These are phyloP conservation scores for Lipomyces japonicus DNA, from an alignment of 805 yeast genomes.

Conservation along the genomic window DNA sequence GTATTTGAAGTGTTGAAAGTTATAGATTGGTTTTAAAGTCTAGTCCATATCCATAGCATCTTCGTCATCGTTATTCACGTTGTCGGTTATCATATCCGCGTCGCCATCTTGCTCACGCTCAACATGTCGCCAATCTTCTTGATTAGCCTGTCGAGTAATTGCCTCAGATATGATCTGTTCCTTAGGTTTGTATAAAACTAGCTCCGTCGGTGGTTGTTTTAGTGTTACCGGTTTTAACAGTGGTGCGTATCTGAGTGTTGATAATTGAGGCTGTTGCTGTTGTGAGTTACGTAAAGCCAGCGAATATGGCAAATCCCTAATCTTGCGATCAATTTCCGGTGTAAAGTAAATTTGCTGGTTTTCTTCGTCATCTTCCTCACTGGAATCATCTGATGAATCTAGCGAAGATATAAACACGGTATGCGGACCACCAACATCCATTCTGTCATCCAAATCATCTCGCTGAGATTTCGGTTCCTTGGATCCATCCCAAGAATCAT, in stretches of 20 bases:
- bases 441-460: slow-evolving; percentile 11
- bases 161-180: slow-evolving; percentile 26
- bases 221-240: slow-evolving; percentile 5
- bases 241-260: slow-evolving; percentile 5
- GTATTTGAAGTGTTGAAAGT: background rate
- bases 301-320: slow-evolving; percentile 21
- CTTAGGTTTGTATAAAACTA: slow-evolving; percentile 22
- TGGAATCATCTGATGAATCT: slow-evolving; percentile 7
- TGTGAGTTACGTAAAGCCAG: slow-evolving; percentile 7
- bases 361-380: slow-evolving; percentile 10
- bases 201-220: slow-evolving; percentile 7
- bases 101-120: background rate
- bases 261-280: too few relatives aligned
- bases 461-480: slow-evolving; percentile 1
- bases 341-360: slow-evolving; percentile 8
- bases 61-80: background rate
- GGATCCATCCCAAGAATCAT: slow-evolving; percentile 26
- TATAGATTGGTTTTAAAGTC: background rate
- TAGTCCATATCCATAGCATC: slow-evolving; percentile 16
- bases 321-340: slow-evolving; percentile 21
- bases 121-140: background rate
- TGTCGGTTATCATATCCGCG: background rate
- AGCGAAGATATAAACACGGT: slow-evolving; percentile 24
- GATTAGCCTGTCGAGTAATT: slow-evolving; percentile 16
- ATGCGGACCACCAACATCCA: slow-evolving; percentile 24